Evolutionary conservation across 179 eudicot species (phyloP).

Genomic region (Beta corolliflora): DNA sequence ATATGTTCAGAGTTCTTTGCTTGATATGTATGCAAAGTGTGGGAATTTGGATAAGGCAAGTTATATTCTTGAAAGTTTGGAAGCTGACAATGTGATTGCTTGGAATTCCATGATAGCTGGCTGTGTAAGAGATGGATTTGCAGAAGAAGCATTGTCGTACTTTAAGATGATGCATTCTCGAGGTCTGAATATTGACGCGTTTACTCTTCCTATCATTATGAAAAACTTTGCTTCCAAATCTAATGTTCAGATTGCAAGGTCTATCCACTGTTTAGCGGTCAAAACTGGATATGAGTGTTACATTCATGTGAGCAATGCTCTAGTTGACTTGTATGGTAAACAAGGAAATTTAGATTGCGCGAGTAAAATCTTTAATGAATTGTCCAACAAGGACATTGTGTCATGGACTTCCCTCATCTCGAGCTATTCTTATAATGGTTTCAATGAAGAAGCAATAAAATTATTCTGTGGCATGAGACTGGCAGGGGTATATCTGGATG

Average conservation of each 20-base stretch:
- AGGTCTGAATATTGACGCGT: slow-evolving; percentile 61
- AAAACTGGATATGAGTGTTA: slow-evolving; percentile 59
- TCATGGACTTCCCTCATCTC: slow-evolving; percentile 78
- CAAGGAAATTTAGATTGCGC: slow-evolving; percentile 46
- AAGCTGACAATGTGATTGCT: slow-evolving; percentile 46
- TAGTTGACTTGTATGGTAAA: slow-evolving; percentile 73
- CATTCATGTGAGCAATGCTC: slow-evolving; percentile 66
- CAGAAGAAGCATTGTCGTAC: slow-evolving; percentile 55
- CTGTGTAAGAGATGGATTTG: slow-evolving; percentile 55
- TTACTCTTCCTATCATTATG: slow-evolving; percentile 70
- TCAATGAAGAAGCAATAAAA: slow-evolving; percentile 59
- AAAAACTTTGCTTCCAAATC: slow-evolving; percentile 49
- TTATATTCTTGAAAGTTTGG: slow-evolving; percentile 44
- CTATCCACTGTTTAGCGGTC: slow-evolving; percentile 58
- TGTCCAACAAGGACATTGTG: slow-evolving; percentile 56
- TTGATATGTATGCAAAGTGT: slow-evolving; percentile 79
- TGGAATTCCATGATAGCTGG: slow-evolving; percentile 83
- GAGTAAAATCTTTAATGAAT: slow-evolving; percentile 40
- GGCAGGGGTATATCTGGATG: slow-evolving; percentile 54
- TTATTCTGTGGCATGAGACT: slow-evolving; percentile 56
- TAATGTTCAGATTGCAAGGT: slow-evolving; percentile 43
- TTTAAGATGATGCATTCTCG: slow-evolving; percentile 56
- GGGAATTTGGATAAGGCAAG: slow-evolving; percentile 53
- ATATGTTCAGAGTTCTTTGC: slow-evolving; percentile 61
- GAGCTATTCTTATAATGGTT: slow-evolving; percentile 51